Evolutionary conservation across 495 filamentous ascomycete species (phyloP).

Genomic region (Ascobolus immersus): DNA sequence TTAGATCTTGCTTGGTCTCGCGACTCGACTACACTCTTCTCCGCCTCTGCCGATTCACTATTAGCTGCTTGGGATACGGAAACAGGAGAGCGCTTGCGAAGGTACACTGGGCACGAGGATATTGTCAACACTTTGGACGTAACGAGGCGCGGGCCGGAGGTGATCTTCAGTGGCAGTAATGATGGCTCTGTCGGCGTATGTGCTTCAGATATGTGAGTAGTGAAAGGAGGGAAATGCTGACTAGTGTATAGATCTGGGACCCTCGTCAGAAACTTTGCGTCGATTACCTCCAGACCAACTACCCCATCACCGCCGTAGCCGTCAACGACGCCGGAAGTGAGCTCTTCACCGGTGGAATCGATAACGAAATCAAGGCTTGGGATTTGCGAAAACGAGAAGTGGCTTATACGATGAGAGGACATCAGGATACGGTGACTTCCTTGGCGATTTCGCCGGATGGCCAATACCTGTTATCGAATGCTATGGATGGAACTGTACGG

Average conservation of each 20-base stretch:
- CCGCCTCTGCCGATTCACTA: constrained; percentile 69
- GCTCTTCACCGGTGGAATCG: constrained; percentile 81
- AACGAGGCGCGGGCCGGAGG: constrained; percentile 63
- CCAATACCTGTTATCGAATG: constrained; percentile 70
- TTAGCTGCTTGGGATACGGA: constrained; percentile 88
- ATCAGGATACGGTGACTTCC: constrained; percentile 78
- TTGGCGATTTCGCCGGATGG: constrained; percentile 75
- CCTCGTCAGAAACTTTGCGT: constrained; percentile 71
- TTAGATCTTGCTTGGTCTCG: constrained; percentile 91
- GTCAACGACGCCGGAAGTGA: constrained; percentile 84
- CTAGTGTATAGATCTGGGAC: constrained; percentile 47
- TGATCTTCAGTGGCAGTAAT: constrained; percentile 69
- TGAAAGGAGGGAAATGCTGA: constrained; percentile 3
- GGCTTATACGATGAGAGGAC: constrained; percentile 65
- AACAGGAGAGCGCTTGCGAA: constrained; percentile 60
- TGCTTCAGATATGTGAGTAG: constrained; percentile 1
- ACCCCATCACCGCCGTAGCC: constrained; percentile 77
- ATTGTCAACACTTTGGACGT: constrained; percentile 76
- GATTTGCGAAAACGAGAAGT: constrained; percentile 77
- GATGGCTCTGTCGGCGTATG: constrained; percentile 63
- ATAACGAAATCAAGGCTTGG: constrained; percentile 85
- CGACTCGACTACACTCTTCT: constrained; percentile 72
- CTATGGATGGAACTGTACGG: constrained; percentile 73
- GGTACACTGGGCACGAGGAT: constrained; percentile 83
- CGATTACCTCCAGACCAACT: constrained; percentile 72